These are phyloP conservation scores for Miamiensis avidus DNA, from an alignment of 169 alveolate genomes.

Conservation along the genomic window DNA sequence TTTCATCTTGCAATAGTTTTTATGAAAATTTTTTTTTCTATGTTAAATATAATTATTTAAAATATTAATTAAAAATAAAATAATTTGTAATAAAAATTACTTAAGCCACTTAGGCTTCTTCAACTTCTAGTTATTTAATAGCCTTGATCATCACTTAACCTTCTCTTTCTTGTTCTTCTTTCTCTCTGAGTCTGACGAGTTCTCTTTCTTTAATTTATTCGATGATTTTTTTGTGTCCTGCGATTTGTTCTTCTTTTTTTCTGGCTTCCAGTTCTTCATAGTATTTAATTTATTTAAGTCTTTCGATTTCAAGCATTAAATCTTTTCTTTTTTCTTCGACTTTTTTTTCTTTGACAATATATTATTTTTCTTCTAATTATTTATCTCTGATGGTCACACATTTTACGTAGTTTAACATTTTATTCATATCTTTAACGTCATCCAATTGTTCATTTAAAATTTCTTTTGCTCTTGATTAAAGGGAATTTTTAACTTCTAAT, in stretches of 20 bases:
- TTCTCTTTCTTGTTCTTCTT: conserved; percentile 63
- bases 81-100: neutral
- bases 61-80: neutral
- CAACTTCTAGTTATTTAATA: conserved; percentile 47
- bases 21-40: conserved; percentile 29
- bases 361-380: conserved; percentile 61
- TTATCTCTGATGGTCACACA: conserved; percentile 69
- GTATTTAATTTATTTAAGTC: conserved; percentile 65
- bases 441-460: conserved; percentile 60
- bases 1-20: conserved; percentile 50
- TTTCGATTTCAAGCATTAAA: conserved; percentile 74
- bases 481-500: conserved; percentile 29
- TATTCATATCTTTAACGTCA: conserved; percentile 74
- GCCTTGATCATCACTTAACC: conserved; percentile 53
- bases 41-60: conserved; percentile 1
- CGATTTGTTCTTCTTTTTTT: conserved; percentile 50
- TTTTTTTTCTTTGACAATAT: conserved; percentile 55
- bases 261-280: conserved; percentile 62
- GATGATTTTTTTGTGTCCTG: conserved; percentile 57
- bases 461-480: conserved; percentile 34
- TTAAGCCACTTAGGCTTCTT: conserved; percentile 44
- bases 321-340: conserved; percentile 70
- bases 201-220: conserved; percentile 70
- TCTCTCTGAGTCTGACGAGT: conserved; percentile 49
- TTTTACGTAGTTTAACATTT: conserved; percentile 65